phyloP scores from a whole-genome alignment of 306 rosid species.

The Cicer pinnatifidum region DNA sequence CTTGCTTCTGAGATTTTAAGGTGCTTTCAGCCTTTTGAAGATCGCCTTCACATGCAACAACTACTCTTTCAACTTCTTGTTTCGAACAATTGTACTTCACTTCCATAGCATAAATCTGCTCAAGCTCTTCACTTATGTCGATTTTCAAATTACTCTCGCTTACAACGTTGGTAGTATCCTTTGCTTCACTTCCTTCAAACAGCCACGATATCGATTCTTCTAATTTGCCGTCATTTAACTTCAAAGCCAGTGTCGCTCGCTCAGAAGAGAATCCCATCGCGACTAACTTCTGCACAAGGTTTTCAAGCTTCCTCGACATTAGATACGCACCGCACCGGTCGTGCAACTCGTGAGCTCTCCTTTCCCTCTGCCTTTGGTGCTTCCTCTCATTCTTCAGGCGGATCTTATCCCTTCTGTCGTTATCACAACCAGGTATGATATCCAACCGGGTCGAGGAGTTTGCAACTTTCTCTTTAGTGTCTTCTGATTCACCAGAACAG shows the following conservation, averaged over 20 bases:
- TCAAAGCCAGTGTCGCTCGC: slow-evolving; percentile 68
- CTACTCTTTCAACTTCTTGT: slow-evolving; percentile 83
- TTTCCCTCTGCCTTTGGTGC: slow-evolving; percentile 90
- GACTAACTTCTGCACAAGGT: slow-evolving; percentile 73
- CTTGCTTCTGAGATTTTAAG: slow-evolving; percentile 65
- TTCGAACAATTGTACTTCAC: slow-evolving; percentile 63
- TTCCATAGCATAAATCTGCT: slow-evolving; percentile 60
- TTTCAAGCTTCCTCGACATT: slow-evolving; percentile 84
- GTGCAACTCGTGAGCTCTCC: slow-evolving; percentile 82
- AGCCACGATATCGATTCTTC: slow-evolving; percentile 83
- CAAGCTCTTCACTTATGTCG: slow-evolving; percentile 80
- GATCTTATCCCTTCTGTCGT: slow-evolving; percentile 75
- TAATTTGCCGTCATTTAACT: slow-evolving; percentile 69
- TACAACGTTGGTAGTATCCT: slow-evolving; percentile 44
- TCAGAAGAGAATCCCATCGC: slow-evolving; percentile 80
- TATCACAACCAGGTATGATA: slow-evolving; percentile 73
- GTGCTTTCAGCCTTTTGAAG: slow-evolving; percentile 66
- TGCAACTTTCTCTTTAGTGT: slow-evolving; percentile 64
- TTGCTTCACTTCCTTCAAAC: slow-evolving; percentile 62
- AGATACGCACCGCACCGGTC: slow-evolving; percentile 74
- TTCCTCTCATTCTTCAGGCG: slow-evolving; percentile 88
- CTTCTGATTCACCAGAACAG: slow-evolving; percentile 92
- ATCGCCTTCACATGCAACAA: slow-evolving; percentile 85
- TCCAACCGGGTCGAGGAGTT: slow-evolving; percentile 56
- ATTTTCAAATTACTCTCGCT: slow-evolving; percentile 66